Evolutionary conservation across 768 basidiomycete species (phyloP).

Genomic region (Leucogyrophana mollusca): DNA sequence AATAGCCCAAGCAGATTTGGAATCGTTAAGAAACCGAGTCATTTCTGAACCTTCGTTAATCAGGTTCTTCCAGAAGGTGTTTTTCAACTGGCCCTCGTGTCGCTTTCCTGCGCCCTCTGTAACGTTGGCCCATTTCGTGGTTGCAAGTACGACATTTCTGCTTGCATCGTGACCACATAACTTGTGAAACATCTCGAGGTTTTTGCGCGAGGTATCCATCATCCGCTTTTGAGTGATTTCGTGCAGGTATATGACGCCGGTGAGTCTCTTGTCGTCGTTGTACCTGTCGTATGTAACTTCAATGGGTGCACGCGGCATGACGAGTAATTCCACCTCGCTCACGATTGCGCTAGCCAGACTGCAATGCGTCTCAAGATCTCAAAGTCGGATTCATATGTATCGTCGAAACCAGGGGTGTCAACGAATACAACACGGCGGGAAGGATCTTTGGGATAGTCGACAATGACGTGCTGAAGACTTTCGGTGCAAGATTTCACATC

Average conservation of each 20-base stretch:
- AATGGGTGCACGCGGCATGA: too few species aligned
- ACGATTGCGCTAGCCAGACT: too few species aligned
- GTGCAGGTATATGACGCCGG: slow-evolving; percentile 26
- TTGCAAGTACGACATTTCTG: slow-evolving; percentile 26
- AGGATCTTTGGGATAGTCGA: too few species aligned
- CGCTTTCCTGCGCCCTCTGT: slow-evolving; percentile 10
- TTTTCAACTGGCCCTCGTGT: slow-evolving; percentile 26
- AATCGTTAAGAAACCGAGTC: slow-evolving; percentile 18
- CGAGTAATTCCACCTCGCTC: too few species aligned
- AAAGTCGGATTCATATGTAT: too few species aligned
- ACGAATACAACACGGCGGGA: too few species aligned
- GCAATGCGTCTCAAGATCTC: too few species aligned
- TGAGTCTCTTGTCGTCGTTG: slow-evolving; percentile 13
- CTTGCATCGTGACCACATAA: slow-evolving; percentile 26
- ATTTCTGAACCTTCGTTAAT: slow-evolving; percentile 22
- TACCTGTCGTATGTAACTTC: slow-evolving; percentile 25
- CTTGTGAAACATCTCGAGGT: slow-evolving; percentile 24
- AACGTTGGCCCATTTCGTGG: slow-evolving; percentile 31
- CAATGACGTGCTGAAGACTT: too few species aligned
- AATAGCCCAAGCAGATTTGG: slow-evolving; percentile 25
- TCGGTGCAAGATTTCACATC: too few species aligned
- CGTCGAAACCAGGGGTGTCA: too few species aligned
- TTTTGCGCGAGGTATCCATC: slow-evolving; percentile 14
- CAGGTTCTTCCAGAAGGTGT: slow-evolving; percentile 26
- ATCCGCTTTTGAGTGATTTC: slow-evolving; percentile 25